These are phyloP conservation scores for Sporothrix mexicana DNA, from an alignment of 2,329 filamentous ascomycete genomes.

Conservation along the genomic window DNA sequence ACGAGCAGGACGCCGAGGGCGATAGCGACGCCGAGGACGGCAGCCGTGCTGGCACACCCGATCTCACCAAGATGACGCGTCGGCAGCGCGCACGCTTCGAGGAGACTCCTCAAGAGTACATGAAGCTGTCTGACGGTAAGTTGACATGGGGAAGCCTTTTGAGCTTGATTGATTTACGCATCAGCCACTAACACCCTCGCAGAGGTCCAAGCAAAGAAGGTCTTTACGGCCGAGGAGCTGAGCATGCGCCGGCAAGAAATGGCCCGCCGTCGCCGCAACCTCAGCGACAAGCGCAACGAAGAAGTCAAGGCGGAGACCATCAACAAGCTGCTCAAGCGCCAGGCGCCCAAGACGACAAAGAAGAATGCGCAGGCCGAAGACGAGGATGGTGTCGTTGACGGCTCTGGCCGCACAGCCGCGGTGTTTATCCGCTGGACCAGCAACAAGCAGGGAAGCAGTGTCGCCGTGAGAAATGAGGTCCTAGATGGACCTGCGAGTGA, in stretches of 20 bases:
- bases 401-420: constrained; percentile 49
- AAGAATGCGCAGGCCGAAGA: constrained; percentile 58
- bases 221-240: constrained; percentile 65
- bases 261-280: constrained; percentile 64
- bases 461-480: constrained; percentile 73
- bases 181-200: constrained; percentile 4
- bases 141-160: no score
- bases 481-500: constrained; percentile 66
- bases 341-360: constrained; percentile 73
- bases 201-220: constrained; percentile 69
- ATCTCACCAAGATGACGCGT: constrained; percentile 66
- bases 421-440: constrained; percentile 74
- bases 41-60: constrained; percentile 58
- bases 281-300: constrained; percentile 69
- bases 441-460: constrained; percentile 65
- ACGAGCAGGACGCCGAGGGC: constrained; percentile 47
- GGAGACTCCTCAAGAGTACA: constrained; percentile 57
- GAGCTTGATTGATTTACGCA: not conserved
- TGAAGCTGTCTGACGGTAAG: constrained; percentile 67
- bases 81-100: constrained; percentile 65
- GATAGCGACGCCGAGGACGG: constrained; percentile 50
- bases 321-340: constrained; percentile 87
- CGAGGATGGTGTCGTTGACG: constrained; percentile 51
- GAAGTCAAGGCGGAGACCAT: constrained; percentile 85
- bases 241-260: constrained; percentile 68